phyloP scores from a whole-genome alignment of 2,329 filamentous ascomycete species.

The Akanthomyces dipterigenus region DNA sequence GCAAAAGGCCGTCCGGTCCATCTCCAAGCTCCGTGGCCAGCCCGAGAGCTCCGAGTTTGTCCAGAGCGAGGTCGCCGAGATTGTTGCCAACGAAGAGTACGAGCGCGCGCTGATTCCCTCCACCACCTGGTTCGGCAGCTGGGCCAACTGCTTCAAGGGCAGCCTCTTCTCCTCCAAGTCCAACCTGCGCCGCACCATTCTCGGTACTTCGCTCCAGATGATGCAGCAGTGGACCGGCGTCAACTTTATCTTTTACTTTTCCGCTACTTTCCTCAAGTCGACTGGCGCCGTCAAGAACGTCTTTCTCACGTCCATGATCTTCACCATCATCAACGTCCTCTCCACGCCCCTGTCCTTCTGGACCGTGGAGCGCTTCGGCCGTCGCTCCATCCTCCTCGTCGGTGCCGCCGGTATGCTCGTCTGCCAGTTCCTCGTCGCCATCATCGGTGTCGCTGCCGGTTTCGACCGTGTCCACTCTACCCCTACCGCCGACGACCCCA shows the following conservation, averaged over 20 bases:
- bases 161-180: slow-evolving; percentile 56
- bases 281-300: slow-evolving; percentile 68
- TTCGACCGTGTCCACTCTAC: slow-evolving; percentile 43
- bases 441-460: slow-evolving; percentile 59
- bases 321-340: slow-evolving; percentile 79
- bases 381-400: slow-evolving; percentile 70
- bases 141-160: slow-evolving; percentile 62
- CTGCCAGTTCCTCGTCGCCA: slow-evolving; percentile 82
- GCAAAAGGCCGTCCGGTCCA: slow-evolving; percentile 53
- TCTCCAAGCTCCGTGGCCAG: slow-evolving; percentile 69
- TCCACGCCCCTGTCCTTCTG: slow-evolving; percentile 86
- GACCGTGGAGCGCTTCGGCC: slow-evolving; percentile 74
- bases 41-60: slow-evolving; percentile 66
- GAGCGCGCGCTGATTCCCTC: slow-evolving; percentile 64
- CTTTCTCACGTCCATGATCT: slow-evolving; percentile 80
- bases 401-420: slow-evolving; percentile 78
- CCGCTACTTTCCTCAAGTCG: slow-evolving; percentile 75
- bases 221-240: slow-evolving; percentile 82
- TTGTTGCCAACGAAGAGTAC: slow-evolving; percentile 84
- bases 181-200: slow-evolving; percentile 63
- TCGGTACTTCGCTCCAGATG: slow-evolving; percentile 70
- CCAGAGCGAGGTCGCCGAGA: slow-evolving; percentile 72
- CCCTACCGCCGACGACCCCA: slow-evolving; percentile 31
- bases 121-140: slow-evolving; percentile 58
- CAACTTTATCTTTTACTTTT: slow-evolving; percentile 90